A percentile compares a stretch with the other conserved stretches of the same genome.
These are phyloP conservation scores for Fagus crenata DNA, from an alignment of 306 rosid genomes.

Conservation along the genomic window DNA sequence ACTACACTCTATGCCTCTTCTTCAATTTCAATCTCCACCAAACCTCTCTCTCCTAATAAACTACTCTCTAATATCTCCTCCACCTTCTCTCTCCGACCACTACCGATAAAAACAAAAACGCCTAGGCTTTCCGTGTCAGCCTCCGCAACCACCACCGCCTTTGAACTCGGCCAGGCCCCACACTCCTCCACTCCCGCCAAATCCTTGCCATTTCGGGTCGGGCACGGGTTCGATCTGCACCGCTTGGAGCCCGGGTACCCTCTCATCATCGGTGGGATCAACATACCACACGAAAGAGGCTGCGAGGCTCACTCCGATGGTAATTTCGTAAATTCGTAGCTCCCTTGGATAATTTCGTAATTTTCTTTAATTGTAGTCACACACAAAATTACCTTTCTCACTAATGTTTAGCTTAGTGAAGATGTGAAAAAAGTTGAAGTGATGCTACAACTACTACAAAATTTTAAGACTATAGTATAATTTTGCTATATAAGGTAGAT, in stretches of 20 bases:
- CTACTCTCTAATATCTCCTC: slow-evolving; percentile 29
- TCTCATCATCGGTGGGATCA: slow-evolving; percentile 87
- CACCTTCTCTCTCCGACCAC: slow-evolving; percentile 30
- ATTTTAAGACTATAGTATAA: no score
- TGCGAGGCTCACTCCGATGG: slow-evolving; percentile 99
- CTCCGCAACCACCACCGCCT: slow-evolving; percentile 42
- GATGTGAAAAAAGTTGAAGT: no score
- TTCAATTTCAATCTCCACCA: background rate
- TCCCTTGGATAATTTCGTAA: background rate
- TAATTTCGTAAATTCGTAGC: slow-evolving; percentile 25
- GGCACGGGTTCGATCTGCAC: slow-evolving; percentile 96
- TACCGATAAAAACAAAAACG: background rate
- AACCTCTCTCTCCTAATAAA: slow-evolving; percentile 28
- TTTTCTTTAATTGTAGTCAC: background rate
- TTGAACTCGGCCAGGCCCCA: slow-evolving; percentile 32
- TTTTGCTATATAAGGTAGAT: no score
- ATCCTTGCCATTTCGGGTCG: slow-evolving; percentile 78
- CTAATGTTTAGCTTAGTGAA: no score
- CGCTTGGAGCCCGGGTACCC: slow-evolving; percentile 91
- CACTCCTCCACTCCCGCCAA: slow-evolving; percentile 50
- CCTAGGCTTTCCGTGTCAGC: slow-evolving; percentile 29
- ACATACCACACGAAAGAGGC: slow-evolving; percentile 86
- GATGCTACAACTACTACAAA: no score
- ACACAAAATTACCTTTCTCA: no score
- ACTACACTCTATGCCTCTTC: slow-evolving; percentile 40